phyloP scores from a whole-genome alignment of 306 rosid species.

The Spatholobus suberectus region DNA sequence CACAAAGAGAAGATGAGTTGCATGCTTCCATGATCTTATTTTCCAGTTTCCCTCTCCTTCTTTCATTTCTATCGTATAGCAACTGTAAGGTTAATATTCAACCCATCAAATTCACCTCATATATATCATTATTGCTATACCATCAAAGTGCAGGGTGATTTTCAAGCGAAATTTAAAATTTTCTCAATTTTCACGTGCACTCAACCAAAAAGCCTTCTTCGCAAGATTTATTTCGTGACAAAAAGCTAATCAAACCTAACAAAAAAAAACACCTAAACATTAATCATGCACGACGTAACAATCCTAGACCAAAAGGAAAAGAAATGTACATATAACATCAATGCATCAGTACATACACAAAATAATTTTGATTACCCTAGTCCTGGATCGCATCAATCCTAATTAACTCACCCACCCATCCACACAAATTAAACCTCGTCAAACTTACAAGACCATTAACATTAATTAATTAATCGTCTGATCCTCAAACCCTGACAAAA shows the following conservation, averaged over 20 bases:
- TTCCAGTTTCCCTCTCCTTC: too few relatives aligned
- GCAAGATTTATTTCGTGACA: background rate
- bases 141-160: too few relatives aligned
- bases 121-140: too few relatives aligned
- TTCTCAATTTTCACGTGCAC: too few relatives aligned
- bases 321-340: background rate
- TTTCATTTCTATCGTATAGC: too few relatives aligned
- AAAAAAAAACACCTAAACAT: background rate
- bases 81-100: too few relatives aligned
- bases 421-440: background rate
- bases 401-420: background rate
- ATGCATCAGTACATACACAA: background rate
- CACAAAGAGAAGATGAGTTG: too few relatives aligned
- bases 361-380: background rate
- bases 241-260: too few relatives aligned
- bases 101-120: too few relatives aligned
- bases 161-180: too few relatives aligned
- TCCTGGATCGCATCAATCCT: background rate
- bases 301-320: background rate
- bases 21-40: too few relatives aligned
- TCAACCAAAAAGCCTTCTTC: background rate
- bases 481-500: slow-evolving; percentile 63
- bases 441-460: background rate
- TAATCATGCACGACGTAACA: background rate
- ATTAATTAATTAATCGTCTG: background rate